Conservation (phyloP, 331 rosid species). For the Quercus tomentella region DNA sequence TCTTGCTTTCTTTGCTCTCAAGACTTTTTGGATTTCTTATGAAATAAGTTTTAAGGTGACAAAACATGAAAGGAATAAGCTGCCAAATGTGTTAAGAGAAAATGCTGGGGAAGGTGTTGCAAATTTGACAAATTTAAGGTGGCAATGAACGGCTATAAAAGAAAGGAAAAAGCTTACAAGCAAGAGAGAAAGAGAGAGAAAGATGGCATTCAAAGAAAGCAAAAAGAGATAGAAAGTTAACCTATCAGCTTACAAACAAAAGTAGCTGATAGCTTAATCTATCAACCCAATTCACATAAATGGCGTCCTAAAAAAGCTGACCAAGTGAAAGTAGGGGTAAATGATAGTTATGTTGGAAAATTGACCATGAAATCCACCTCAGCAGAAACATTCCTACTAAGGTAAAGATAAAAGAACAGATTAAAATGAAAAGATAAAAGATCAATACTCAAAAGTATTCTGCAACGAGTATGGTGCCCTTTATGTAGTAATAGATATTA, state of each 20-base stretch:
- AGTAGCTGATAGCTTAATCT: constrained; percentile 9
- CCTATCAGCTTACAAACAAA: constrained; percentile 1
- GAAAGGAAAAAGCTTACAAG: constrained; percentile 6
- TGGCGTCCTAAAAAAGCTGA: constrained; percentile 2
- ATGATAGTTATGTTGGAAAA: not conserved
- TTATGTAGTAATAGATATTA: not conserved
- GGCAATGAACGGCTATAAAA: not conserved
- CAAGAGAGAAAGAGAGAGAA: not conserved
- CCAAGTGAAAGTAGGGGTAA: constrained; percentile 4
- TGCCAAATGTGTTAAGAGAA: not conserved
- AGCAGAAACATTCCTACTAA: not conserved
- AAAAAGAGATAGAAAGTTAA: not conserved
- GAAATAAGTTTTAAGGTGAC: constrained; percentile 30
- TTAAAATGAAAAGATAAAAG: not conserved
- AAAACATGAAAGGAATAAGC: constrained; percentile 5
- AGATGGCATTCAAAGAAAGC: constrained; percentile 4
- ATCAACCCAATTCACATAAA: constrained; percentile 6
- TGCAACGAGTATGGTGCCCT: not conserved
- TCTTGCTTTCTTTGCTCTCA: constrained; percentile 43
- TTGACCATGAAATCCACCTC: constrained; percentile 2
- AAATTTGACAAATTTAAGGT: not conserved
- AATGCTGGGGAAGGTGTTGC: not conserved
- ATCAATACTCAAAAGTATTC: not conserved
- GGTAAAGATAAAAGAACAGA: not conserved
- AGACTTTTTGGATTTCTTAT: constrained; percentile 54